Conservation (phyloP, 192 early-diverging fungal genomes). For the Linnemannia hyalina region DNA sequence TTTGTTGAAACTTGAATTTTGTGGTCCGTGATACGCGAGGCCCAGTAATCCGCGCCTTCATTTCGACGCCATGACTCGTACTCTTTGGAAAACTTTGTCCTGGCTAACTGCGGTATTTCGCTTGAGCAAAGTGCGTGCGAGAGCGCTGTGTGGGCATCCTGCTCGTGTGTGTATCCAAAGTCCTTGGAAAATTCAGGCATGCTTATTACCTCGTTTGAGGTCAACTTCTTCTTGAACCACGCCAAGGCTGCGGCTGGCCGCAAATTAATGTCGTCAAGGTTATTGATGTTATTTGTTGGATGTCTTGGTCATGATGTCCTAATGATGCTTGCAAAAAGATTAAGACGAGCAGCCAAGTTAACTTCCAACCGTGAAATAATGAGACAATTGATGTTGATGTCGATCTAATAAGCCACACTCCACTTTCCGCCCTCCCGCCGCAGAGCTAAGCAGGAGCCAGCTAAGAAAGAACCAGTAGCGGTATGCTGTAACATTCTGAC, state of each 20-base stretch:
- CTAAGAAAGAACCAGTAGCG: too few species aligned
- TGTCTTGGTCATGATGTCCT: too few species aligned
- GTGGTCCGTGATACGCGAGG: background rate
- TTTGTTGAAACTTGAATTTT: conserved; percentile 6
- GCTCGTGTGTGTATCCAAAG: background rate
- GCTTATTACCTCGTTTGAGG: background rate
- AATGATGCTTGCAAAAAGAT: too few species aligned
- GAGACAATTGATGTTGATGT: too few species aligned
- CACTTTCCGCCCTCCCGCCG: too few species aligned
- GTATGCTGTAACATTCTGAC: too few species aligned
- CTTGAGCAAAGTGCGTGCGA: background rate
- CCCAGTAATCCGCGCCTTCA: conserved; percentile 16
- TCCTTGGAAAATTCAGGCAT: conserved; percentile 2
- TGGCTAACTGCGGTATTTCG: background rate
- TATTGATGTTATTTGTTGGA: too few species aligned
- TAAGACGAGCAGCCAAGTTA: too few species aligned
- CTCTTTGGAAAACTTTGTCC: background rate
- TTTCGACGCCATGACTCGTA: conserved; percentile 12
- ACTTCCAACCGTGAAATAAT: too few species aligned
- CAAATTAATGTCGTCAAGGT: too few species aligned
- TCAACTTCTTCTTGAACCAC: background rate
- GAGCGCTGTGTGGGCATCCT: conserved; percentile 21
- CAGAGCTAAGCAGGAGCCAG: too few species aligned
- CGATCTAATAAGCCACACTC: too few species aligned
- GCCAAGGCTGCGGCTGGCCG: background rate